These are phyloP conservation scores for Spinellus fusiger DNA, from an alignment of 192 early-diverging fungal genomes.

Conservation along the genomic window DNA sequence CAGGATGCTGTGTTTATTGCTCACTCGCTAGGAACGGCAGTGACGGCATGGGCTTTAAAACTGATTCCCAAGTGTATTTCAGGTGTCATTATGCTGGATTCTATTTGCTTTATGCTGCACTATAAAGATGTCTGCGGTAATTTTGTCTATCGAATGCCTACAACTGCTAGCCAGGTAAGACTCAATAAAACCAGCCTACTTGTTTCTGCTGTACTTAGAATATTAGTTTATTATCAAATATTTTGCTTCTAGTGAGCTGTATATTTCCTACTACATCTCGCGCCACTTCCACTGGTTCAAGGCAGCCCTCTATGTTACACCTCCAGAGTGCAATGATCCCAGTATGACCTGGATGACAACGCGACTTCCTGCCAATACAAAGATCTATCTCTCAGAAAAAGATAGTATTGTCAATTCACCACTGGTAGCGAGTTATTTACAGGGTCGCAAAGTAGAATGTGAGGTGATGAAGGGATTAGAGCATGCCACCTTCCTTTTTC, in stretches of 20 bases:
- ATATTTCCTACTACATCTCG: conserved; percentile 56
- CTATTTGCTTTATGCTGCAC: conserved; percentile 60
- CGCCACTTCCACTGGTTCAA: conserved; percentile 47
- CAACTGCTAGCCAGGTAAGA: conserved; percentile 35
- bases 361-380: conserved; percentile 20
- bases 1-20: conserved; percentile 56
- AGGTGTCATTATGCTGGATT: conserved; percentile 56
- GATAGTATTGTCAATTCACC: conserved; percentile 41
- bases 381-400: conserved; percentile 38
- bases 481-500: conserved; percentile 40
- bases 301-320: conserved; percentile 30
- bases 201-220: not conserved
- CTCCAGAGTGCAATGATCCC: not conserved
- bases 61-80: conserved; percentile 43
- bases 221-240: conserved; percentile 48
- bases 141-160: conserved; percentile 45
- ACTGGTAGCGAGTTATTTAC: conserved; percentile 33
- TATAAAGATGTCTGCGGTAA: conserved; percentile 58
- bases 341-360: not conserved
- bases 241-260: conserved; percentile 55
- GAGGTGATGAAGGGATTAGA: conserved; percentile 40
- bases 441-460: conserved; percentile 25
- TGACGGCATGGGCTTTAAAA: conserved; percentile 54
- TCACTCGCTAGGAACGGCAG: conserved; percentile 62
- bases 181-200: not conserved